Conservation (phyloP, 345 rosid species). For the Eucalyptus tenuipes region DNA sequence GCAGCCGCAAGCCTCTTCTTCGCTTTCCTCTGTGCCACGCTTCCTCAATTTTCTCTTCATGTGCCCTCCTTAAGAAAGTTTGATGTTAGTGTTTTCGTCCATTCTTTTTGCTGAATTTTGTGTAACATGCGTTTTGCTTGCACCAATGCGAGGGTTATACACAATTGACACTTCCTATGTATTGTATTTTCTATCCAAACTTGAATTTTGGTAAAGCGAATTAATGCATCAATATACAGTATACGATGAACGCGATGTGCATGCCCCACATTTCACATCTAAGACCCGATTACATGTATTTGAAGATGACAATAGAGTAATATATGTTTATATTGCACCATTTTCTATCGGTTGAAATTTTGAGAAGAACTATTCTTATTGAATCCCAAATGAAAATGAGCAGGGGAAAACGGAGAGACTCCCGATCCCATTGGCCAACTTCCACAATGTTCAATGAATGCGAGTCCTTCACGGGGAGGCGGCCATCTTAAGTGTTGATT, state of each 20-base stretch:
- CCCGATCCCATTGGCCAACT: too few species aligned
- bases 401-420: neutral
- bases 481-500: too few species aligned
- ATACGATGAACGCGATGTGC: neutral
- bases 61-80: conserved; percentile 16
- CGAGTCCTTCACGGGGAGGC: too few species aligned
- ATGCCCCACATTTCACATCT: neutral
- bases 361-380: neutral
- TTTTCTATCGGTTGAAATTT: neutral
- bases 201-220: neutral
- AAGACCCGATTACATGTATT: neutral
- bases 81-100: neutral
- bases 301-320: neutral
- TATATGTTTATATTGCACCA: neutral
- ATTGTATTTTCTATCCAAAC: neutral
- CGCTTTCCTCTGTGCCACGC: conserved; percentile 30
- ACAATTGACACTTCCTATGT: neutral
- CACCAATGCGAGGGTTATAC: neutral
- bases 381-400: neutral
- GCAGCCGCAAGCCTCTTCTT: neutral
- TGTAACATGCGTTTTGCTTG: neutral
- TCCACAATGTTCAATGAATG: too few species aligned
- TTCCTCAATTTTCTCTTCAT: conserved; percentile 38
- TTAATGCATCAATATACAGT: rapidly evolving
- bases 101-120: neutral